Base-by-base conservation (phyloP, 202 grass and related monocot genomes). In the Schoenoplectus triqueter region DNA sequence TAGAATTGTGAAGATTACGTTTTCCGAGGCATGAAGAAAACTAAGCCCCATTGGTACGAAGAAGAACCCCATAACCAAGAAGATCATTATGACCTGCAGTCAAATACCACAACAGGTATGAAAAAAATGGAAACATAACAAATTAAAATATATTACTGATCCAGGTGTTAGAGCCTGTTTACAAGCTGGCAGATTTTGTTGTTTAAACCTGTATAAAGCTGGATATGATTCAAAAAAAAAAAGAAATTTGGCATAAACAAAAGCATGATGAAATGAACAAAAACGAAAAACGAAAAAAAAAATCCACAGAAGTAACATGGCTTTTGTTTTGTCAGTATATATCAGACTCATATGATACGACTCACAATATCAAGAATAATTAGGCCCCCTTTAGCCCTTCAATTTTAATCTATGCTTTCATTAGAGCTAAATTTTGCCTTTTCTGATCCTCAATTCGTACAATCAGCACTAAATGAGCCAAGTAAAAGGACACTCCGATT, bases 101-200 rank as follows among this genome's bases (percentile, higher is more conserved):
- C 87, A 56, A 4, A 17, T 80, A 48, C 10, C 54, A 48, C 2
- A 56, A 48, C 0, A 7, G 75, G 60, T 45, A 65, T 65, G 78
- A 71, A 6, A 11, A 14, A 20, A 2, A 80, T 17, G 1, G 55
- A 86, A 80, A 76, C 10, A 49, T n/a, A 2, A 15, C 59, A 57
- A 76, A 66, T 31, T 54, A 42, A 64, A 54, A 48, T 83, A 88
- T 65, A 88, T 92, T 89, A 99, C 96, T 81, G 80, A 90, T 86
- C 93, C 88, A 81, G 93, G 80, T 67, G 96, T 92, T 73, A 94
- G 91, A 91, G 88, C 85, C 0, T 87, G 91, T 65, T 92, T 99
- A 89, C 96, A 99, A 86, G 91, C 82, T 66, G 93, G 88, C 82
- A 98, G 90, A 80, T 95, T 95, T 81, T 99, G 93, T 82, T 99